Evolutionary conservation across 2,329 filamentous ascomycete species (phyloP), one percentile per base, ranked within the genome.

Genomic region (Monosporascus sp.): DNA sequence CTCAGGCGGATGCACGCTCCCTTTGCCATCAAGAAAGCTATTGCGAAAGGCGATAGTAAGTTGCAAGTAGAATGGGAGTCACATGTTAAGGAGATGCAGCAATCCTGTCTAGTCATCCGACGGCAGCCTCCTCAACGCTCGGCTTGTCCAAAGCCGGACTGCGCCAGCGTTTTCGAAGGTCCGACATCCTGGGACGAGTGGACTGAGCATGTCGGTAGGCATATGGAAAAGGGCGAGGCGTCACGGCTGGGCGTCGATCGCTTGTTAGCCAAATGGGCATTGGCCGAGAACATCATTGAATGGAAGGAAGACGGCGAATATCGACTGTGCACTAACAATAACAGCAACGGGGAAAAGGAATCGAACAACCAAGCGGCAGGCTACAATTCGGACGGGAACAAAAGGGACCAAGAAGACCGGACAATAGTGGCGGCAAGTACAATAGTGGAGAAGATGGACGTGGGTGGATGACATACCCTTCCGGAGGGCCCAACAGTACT

Each of bases 1-100:
- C 80, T 96, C 16, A 87, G 92, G 16, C 89, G 93, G 47, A 97
- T 97, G 93, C 94, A 99, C 64, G 85, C 87, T 0, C 85, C 87
- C 0, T 82, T 83, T 43, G 78, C 84, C 64, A 85, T 82, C 64
- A 80, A 83, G 64, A 78, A 82, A 63, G 70, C 79, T 9, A 70
- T 80, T 19, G 72, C 76, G 26, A 84, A 85, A 62, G 76, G 76
- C 1, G 82, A 86, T 60, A 79, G 73, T 63, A 82, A 80, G 61
- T 68, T 84, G 5, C 80, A 85, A 61, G 65, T 74, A 1, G 83
- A 87, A 53, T 87, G 84, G 84, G 84, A 86, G 48, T 72, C 72
- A 0, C 81, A 84, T 43, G 82, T 87, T 47, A 85, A 85, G 75
- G 79, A 83, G 2, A 87, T 93, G 74, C 86, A 90, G 63, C 73